Percentiles rank a stretch among this genome's conserved stretches.
Evolutionary conservation across 148 eudicot genomes (phyloP).

Genomic region (Silene latifolia): DNA sequence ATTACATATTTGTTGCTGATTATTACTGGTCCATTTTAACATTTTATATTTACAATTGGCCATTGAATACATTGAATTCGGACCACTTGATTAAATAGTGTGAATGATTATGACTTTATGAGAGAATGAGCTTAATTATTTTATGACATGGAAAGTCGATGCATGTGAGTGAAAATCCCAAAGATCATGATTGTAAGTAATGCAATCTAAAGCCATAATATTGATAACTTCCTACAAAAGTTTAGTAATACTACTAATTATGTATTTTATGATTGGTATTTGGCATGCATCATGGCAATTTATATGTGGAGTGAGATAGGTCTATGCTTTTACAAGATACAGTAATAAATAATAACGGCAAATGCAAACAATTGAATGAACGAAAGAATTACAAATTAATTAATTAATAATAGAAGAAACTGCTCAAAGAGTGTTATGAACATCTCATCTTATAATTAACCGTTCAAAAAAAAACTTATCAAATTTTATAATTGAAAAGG

Average conservation of each 20-base stretch:
- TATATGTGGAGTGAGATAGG: neutral
- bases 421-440: no score
- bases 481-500: no score
- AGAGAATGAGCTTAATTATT: conserved; percentile 4
- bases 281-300: neutral
- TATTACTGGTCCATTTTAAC: neutral
- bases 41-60: neutral
- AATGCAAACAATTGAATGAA: no score
- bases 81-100: conserved; percentile 18
- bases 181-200: conserved; percentile 20
- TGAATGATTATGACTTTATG: conserved; percentile 6
- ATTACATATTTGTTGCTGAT: neutral
- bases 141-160: conserved; percentile 21
- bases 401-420: no score
- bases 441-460: no score
- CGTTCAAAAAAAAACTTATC: no score
- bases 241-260: neutral
- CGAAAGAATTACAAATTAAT: no score
- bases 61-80: conserved; percentile 24
- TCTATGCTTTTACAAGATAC: no score
- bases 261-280: neutral
- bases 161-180: conserved; percentile 29
- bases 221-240: neutral
- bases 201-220: conserved; percentile 21
- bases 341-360: no score